A percentile compares a stretch with the other conserved stretches of the same genome.
Conservation (phyloP, 768 basidiomycete genomes). For the Cantharellus anzutake region DNA sequence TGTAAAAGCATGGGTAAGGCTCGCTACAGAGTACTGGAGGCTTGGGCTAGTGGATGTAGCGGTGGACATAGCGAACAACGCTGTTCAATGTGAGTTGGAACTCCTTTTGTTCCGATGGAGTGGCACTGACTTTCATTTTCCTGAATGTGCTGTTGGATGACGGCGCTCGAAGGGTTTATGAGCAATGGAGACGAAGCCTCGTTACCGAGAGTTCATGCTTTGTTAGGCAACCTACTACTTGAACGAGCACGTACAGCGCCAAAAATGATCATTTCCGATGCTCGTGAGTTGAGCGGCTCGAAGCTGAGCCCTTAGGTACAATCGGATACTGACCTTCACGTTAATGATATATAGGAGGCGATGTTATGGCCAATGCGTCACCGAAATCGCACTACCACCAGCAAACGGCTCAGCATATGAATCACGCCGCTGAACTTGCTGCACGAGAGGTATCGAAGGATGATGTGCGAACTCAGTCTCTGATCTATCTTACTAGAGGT, state of each 20-base stretch:
- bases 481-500: constrained; percentile 43
- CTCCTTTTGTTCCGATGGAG: background rate
- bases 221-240: constrained; percentile 74
- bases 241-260: constrained; percentile 68
- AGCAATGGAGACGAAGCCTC: background rate
- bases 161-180: background rate
- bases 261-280: constrained; percentile 49
- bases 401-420: constrained; percentile 9
- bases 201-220: constrained; percentile 52
- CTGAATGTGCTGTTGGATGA: background rate
- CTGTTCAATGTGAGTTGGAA: background rate
- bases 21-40: background rate
- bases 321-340: background rate
- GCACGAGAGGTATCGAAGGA: background rate
- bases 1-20: constrained; percentile 40
- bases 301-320: background rate
- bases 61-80: background rate
- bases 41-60: background rate
- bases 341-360: constrained; percentile 9
- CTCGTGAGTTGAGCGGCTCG: constrained; percentile 34
- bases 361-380: constrained; percentile 13
- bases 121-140: background rate
- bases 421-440: background rate
- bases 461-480: background rate
- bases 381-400: constrained; percentile 3